A percentile compares a stretch with the other conserved stretches of the same genome.
Conservation (phyloP, 2,329 filamentous ascomycete species). For the Aspergillus nomiae region DNA sequence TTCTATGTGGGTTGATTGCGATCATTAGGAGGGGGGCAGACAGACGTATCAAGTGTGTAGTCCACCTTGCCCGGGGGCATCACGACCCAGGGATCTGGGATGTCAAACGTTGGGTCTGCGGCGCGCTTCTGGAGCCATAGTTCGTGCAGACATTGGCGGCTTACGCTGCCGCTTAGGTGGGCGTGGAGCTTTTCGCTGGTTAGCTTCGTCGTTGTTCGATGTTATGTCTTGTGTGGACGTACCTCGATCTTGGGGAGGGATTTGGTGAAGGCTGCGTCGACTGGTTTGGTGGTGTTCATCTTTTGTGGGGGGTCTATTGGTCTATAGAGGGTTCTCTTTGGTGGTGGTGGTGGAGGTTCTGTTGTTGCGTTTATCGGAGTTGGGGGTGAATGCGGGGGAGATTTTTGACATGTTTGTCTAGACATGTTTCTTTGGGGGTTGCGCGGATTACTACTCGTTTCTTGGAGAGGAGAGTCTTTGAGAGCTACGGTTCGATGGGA, state of each 20-base stretch:
- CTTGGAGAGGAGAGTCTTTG: background rate
- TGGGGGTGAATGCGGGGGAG: background rate
- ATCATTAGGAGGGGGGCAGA: constrained; percentile 58
- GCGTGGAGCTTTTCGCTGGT: constrained; percentile 62
- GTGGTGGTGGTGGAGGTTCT: background rate
- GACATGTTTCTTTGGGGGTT: background rate
- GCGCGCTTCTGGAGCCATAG: constrained; percentile 68
- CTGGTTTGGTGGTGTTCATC: constrained; percentile 27
- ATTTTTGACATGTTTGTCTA: background rate
- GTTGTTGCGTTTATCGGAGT: background rate
- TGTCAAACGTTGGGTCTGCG: constrained; percentile 50
- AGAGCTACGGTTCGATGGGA: background rate
- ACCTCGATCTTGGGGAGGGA: constrained; percentile 42
- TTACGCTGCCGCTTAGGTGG: constrained; percentile 78
- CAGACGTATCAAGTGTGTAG: constrained; percentile 68
- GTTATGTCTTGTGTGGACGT: background rate
- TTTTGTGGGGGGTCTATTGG: too few species aligned
- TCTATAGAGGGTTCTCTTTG: constrained; percentile 10
- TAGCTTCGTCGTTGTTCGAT: background rate
- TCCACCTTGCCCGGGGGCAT: constrained; percentile 73
- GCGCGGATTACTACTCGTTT: background rate
- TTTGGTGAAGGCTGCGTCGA: constrained; percentile 34
- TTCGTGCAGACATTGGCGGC: constrained; percentile 69
- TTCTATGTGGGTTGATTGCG: background rate
- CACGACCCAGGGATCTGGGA: constrained; percentile 68